Base-by-base conservation (phyloP, 352 stramenopile species). In the Pythium sp. region DNA sequence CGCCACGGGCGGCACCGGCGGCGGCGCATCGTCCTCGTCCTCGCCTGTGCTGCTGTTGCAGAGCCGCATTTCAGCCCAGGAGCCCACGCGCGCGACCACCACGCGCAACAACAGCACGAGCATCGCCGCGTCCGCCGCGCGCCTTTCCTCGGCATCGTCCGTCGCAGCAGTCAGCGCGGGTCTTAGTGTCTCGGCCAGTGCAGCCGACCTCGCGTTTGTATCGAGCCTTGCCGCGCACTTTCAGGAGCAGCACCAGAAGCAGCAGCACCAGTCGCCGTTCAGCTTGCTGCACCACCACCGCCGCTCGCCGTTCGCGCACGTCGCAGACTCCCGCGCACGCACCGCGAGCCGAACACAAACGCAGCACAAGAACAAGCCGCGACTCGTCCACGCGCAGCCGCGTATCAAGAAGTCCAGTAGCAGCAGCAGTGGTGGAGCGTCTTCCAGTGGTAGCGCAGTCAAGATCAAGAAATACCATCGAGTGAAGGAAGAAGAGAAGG, bases 161-260 rank as follows among this genome's bases (percentile, higher is more conserved):
- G 15, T 30, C 11, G 47, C 59, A 12, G 26, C 43, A 26, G 28
- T 43, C 18, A 65, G 30, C 46, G 18, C 43, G 8, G 58, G 58
- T 4, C 34, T 63, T 18, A 65, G 22, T 28, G 63, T 68, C 26
- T 68, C 63, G 5, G 43, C 63, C 38, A 62, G 53, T 30, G 63
- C 63, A 5, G 63, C 63, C 15, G 63, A 68, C 56, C 63, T 68
- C 54, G 63, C 63, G 54, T 68, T 68, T 34, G 63, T 62, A 8
- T 68, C 63, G 18, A 68, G 63, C 24, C 63, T 68, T 28, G 63
- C 63, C 0, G 63, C 63, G 20, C 63, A 68, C 11, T 61, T 68
- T 14, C 63, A 68, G 38, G 53, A 68, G 51, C 63, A 63, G 63
- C 63, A 63, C 34, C 34, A 57, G 5, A 53, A 58, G 43, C 41